These are phyloP conservation scores for Colletotrichum melonis DNA, from an alignment of 2,329 filamentous ascomycete species.

Conservation along the genomic window DNA sequence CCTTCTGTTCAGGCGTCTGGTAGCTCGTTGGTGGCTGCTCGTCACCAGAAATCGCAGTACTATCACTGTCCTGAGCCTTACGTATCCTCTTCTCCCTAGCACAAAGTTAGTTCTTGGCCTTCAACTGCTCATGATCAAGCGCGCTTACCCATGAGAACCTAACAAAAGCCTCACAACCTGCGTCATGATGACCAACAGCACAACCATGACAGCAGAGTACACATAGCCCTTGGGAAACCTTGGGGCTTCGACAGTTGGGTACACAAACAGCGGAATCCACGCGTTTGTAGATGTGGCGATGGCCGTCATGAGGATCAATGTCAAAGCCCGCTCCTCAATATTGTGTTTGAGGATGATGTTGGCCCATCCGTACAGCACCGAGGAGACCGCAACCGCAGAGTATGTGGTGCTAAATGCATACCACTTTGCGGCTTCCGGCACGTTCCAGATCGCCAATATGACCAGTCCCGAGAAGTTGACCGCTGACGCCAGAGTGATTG, in stretches of 20 bases:
- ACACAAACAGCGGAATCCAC: slow-evolving; percentile 65
- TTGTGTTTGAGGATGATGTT: slow-evolving; percentile 60
- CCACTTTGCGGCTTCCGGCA: slow-evolving; percentile 65
- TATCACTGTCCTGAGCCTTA: background rate
- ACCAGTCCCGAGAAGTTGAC: slow-evolving; percentile 65
- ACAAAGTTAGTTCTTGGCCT: background rate
- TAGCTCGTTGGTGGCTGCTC: background rate
- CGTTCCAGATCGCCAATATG: slow-evolving; percentile 65
- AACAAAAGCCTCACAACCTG: slow-evolving; percentile 40
- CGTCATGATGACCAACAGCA: slow-evolving; percentile 42
- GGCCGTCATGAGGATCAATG: slow-evolving; percentile 61
- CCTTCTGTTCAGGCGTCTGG: background rate
- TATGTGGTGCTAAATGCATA: slow-evolving; percentile 63
- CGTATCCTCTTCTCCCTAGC: background rate
- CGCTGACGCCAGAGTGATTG: slow-evolving; percentile 61
- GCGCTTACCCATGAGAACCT: background rate
- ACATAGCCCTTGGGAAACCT: slow-evolving; percentile 55
- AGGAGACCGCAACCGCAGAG: slow-evolving; percentile 62
- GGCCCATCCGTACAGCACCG: slow-evolving; percentile 67
- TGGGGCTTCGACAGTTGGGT: slow-evolving; percentile 56
- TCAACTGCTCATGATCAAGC: accelerated
- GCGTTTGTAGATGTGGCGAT: slow-evolving; percentile 67
- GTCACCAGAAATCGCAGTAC: background rate
- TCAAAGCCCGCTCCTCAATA: slow-evolving; percentile 59
- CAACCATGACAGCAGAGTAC: slow-evolving; percentile 48